These are phyloP conservation scores for Aegilops longissima DNA, from an alignment of 176 grass and related monocot species.

Conservation along the genomic window DNA sequence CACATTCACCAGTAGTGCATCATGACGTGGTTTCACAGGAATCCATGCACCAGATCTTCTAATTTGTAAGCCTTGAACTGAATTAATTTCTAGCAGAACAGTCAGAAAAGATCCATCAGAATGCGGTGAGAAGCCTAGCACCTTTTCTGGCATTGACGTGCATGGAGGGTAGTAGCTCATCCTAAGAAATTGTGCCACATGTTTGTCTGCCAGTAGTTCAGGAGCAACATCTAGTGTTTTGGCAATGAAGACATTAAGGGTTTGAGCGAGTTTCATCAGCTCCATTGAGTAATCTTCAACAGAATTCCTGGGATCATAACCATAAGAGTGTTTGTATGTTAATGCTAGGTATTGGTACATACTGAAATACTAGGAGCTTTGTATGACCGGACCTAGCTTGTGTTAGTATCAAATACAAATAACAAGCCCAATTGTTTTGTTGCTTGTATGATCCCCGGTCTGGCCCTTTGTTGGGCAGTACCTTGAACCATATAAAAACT, in stretches of 20 bases:
- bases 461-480: background rate
- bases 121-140: conserved; percentile 47
- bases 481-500: background rate
- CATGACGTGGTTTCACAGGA: conserved; percentile 12
- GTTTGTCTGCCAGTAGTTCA: conserved; percentile 26
- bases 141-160: conserved; percentile 35
- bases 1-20: conserved; percentile 41
- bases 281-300: conserved; percentile 39
- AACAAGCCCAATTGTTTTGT: no score
- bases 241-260: conserved; percentile 26
- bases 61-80: conserved; percentile 44
- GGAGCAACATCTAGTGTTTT: conserved; percentile 26
- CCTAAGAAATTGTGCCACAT: conserved; percentile 23
- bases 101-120: conserved; percentile 45
- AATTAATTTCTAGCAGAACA: conserved; percentile 38
- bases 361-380: background rate
- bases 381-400: no score
- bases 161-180: conserved; percentile 74
- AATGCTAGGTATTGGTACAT: background rate
- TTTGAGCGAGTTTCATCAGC: conserved; percentile 32
- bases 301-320: conserved; percentile 28
- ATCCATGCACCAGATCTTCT: conserved; percentile 32
- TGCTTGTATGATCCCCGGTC: no score
- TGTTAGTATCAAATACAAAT: no score
- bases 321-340: background rate